Evolutionary conservation across 768 basidiomycete genomes (phyloP).

Genomic region (Arthromyces matolae): DNA sequence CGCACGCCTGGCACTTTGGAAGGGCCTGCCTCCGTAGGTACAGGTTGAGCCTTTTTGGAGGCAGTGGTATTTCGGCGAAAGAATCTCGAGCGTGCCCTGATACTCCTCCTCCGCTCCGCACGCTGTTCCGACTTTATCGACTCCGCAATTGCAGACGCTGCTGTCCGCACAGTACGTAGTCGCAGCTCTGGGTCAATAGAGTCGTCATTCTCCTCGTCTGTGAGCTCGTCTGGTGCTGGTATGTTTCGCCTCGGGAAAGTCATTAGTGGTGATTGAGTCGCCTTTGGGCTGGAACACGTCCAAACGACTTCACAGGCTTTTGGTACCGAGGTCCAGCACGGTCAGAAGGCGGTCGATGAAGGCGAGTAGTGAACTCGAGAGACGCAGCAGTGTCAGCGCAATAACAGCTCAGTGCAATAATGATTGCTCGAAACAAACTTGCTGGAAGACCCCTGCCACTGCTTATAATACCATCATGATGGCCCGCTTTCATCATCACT

Average conservation of each 20-base stretch:
- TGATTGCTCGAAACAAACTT: too few species aligned
- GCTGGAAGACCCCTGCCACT: too few species aligned
- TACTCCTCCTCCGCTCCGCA: slow-evolving; percentile 53
- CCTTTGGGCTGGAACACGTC: slow-evolving; percentile 11
- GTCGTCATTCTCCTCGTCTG: slow-evolving; percentile 62
- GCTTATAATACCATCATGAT: too few species aligned
- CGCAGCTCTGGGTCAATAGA: slow-evolving; percentile 82
- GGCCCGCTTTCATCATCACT: too few species aligned
- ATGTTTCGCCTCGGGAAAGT: slow-evolving; percentile 43
- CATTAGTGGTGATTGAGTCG: slow-evolving; percentile 16
- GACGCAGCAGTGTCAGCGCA: neutral
- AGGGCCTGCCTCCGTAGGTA: slow-evolving; percentile 23
- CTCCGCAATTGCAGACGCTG: slow-evolving; percentile 86
- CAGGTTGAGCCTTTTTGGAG: slow-evolving; percentile 44
- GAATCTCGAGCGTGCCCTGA: slow-evolving; percentile 53
- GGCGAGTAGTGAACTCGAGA: slow-evolving; percentile 1
- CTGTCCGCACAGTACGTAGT: slow-evolving; percentile 88
- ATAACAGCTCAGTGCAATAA: neutral
- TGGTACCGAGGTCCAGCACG: slow-evolving; percentile 24
- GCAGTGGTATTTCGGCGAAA: slow-evolving; percentile 45
- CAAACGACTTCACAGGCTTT: slow-evolving; percentile 7
- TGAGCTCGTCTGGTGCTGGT: slow-evolving; percentile 35
- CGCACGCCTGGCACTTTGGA: slow-evolving; percentile 48
- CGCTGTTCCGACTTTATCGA: slow-evolving; percentile 77
- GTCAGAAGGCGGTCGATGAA: slow-evolving; percentile 14